A percentile compares a stretch with the other conserved stretches of the same genome.
Evolutionary conservation across 169 alveolate genomes (phyloP).

Genomic region (Hepatocystis sp.): DNA sequence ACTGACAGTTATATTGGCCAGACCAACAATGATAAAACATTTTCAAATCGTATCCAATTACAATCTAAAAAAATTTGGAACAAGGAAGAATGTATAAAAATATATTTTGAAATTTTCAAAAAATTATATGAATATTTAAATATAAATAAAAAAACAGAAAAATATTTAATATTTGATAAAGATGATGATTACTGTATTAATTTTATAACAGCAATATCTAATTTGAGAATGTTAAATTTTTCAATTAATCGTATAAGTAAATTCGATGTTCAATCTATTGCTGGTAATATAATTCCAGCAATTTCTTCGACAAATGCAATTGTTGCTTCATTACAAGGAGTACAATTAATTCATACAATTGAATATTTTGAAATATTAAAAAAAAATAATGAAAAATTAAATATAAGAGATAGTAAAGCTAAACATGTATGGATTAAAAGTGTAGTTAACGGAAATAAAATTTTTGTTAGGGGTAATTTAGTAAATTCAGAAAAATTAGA

Average conservation of each 20-base stretch:
- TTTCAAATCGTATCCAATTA: conserved; percentile 5
- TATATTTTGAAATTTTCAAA: conserved; percentile 24
- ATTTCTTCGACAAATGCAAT: conserved; percentile 97
- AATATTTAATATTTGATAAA: conserved; percentile 91
- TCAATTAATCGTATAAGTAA: conserved; percentile 85
- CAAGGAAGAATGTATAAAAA: conserved; percentile 46
- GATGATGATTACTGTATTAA: conserved; percentile 93
- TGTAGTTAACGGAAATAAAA: conserved; percentile 31
- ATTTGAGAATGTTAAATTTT: conserved; percentile 94
- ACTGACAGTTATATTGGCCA: no score
- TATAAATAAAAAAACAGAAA: conserved; percentile 59
- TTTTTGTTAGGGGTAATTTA: conserved; percentile 77
- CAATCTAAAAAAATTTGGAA: conserved; percentile 58
- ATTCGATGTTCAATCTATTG: conserved; percentile 93
- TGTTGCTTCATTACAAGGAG: conserved; percentile 94
- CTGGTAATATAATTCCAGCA: conserved; percentile 98
- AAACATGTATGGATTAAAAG: conserved; percentile 49
- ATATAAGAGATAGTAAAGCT: conserved; percentile 32
- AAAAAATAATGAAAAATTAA: conserved; percentile 4
- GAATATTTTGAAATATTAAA: conserved; percentile 35
- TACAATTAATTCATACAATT: conserved; percentile 86
- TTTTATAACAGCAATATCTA: conserved; percentile 93
- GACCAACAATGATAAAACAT: neutral
- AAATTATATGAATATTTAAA: conserved; percentile 50
- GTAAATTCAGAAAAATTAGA: conserved; percentile 80